Conservation (phyloP, 2,329 filamentous ascomycete species). For the Curvularia sp. region DNA sequence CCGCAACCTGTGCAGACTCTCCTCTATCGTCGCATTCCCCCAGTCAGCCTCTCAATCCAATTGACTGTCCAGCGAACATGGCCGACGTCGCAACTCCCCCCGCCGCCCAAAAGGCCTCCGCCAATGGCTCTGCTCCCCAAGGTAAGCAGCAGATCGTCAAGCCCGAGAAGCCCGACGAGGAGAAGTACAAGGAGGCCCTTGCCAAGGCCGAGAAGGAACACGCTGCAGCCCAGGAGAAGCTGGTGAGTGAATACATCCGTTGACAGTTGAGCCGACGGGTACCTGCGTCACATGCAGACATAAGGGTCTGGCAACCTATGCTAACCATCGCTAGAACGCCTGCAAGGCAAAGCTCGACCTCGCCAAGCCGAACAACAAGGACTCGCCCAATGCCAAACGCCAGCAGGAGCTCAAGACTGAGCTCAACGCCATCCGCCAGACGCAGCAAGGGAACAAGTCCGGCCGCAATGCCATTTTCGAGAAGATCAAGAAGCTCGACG, state of each 20-base stretch:
- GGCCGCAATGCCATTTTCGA: constrained; percentile 79
- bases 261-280: constrained; percentile 18
- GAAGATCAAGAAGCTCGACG: constrained; percentile 90
- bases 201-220: constrained; percentile 87
- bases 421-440: constrained; percentile 81
- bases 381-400: constrained; percentile 79
- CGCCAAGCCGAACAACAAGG: constrained; percentile 81
- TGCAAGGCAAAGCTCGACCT: constrained; percentile 88
- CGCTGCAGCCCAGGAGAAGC: constrained; percentile 73
- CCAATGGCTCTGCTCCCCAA: constrained; percentile 40
- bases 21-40: constrained; percentile 19
- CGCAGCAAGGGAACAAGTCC: constrained; percentile 87
- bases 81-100: constrained; percentile 50
- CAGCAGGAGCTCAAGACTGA: constrained; percentile 85
- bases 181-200: constrained; percentile 78
- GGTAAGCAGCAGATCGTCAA: constrained; percentile 58
- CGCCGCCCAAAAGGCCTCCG: constrained; percentile 43
- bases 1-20: constrained; percentile 9
- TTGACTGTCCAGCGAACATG: constrained; percentile 37
- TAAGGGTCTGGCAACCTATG: neutral
- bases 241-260: constrained; percentile 57
- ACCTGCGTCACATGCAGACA: constrained; percentile 20
- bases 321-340: constrained; percentile 67
- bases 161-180: constrained; percentile 88
- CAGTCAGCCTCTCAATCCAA: constrained; percentile 27